These are phyloP conservation scores for Talaromyces sp. DNA, from an alignment of 2,329 filamentous ascomycete species.

Conservation along the genomic window DNA sequence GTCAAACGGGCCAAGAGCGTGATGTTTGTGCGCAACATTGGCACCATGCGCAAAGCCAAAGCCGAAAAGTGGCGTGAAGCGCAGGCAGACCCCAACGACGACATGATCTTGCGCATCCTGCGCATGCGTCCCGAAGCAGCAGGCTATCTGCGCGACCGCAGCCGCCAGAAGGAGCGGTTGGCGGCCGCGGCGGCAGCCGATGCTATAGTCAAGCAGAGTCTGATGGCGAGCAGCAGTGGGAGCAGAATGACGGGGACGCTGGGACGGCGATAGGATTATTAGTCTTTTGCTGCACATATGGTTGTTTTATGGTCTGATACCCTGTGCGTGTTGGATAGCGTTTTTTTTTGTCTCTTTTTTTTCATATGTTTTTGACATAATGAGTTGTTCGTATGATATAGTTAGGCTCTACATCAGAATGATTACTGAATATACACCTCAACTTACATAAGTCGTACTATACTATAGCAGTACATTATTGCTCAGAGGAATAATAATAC, in stretches of 20 bases:
- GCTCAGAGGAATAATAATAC: neutral
- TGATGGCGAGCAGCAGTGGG: constrained; percentile 56
- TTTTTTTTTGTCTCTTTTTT: neutral
- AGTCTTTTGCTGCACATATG: neutral
- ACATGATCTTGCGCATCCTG: constrained; percentile 94
- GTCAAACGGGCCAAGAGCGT: constrained; percentile 62
- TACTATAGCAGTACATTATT: too few species aligned
- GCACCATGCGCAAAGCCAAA: constrained; percentile 93
- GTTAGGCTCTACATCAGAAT: neutral
- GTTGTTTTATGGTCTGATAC: constrained; percentile 7
- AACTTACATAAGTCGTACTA: neutral
- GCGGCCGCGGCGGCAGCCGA: constrained; percentile 86
- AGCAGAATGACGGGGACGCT: constrained; percentile 48
- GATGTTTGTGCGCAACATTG: constrained; percentile 89
- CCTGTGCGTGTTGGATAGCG: constrained; percentile 4
- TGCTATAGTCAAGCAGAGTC: constrained; percentile 89
- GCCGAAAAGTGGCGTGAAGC: constrained; percentile 93
- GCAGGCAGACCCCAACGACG: constrained; percentile 93
- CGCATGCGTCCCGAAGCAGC: constrained; percentile 91
- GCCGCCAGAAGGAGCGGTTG: constrained; percentile 88
- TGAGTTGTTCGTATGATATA: neutral
- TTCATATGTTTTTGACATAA: neutral
- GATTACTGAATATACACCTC: neutral
- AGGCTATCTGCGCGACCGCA: constrained; percentile 80
- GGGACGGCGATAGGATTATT: constrained; percentile 13